These are phyloP conservation scores for Spergularia bocconei DNA, from an alignment of 148 eudicot genomes.

Conservation along the genomic window DNA sequence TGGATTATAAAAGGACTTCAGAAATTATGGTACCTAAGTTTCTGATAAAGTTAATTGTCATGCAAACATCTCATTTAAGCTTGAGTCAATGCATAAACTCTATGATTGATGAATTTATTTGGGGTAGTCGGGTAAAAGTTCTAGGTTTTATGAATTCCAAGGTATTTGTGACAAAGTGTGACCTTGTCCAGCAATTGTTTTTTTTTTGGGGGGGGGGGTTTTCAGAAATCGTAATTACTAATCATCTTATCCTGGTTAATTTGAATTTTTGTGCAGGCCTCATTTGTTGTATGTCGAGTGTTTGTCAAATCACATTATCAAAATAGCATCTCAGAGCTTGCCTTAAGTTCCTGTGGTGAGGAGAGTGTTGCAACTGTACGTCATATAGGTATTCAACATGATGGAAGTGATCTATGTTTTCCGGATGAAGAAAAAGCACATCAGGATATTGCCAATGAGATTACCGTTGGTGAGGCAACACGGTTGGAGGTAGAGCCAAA, in stretches of 20 bases:
- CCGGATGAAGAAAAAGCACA: slow-evolving; percentile 32
- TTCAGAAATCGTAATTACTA: not conserved
- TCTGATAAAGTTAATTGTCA: too few relatives aligned
- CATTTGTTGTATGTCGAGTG: slow-evolving; percentile 52
- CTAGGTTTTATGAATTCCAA: too few relatives aligned
- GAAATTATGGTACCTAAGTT: too few relatives aligned
- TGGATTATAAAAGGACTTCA: too few relatives aligned
- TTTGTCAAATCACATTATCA: slow-evolving; percentile 32
- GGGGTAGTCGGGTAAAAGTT: too few relatives aligned
- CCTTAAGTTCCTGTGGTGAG: slow-evolving; percentile 46
- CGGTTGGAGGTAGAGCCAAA: slow-evolving; percentile 24
- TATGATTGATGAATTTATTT: too few relatives aligned
- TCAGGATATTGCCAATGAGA: slow-evolving; percentile 27
- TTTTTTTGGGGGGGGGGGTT: not conserved
- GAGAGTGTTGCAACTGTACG: slow-evolving; percentile 47
- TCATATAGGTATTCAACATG: slow-evolving; percentile 51
- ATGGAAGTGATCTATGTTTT: slow-evolving; percentile 32
- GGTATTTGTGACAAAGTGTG: too few relatives aligned
- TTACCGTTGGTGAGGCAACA: slow-evolving; percentile 19
- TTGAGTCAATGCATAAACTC: too few relatives aligned
- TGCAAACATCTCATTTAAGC: too few relatives aligned
- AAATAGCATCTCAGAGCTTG: slow-evolving; percentile 36
- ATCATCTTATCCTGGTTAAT: not conserved
- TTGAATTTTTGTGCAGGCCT: slow-evolving; percentile 38
- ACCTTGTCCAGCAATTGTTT: too few relatives aligned